Base-by-base conservation (phyloP, 176 grass and related monocot species). In the Carex pumila region DNA sequence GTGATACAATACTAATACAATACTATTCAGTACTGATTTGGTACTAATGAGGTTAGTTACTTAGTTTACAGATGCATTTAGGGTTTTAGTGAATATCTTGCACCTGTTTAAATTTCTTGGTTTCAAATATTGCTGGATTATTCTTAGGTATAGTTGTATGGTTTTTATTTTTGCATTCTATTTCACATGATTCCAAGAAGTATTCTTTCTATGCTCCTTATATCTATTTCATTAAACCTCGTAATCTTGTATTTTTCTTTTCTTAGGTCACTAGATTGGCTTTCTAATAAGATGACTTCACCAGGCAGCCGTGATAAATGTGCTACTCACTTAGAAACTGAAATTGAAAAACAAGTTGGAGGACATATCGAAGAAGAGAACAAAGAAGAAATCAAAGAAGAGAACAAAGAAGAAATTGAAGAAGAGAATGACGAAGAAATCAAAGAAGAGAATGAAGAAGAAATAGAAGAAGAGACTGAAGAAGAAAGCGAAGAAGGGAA, bases 231-330 rank as follows among this genome's bases (percentile, higher is more conserved):
- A 25, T 25, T 62, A 62, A 43, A 63, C 1, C 8, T 45, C 41
- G 9, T 29, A 11, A 47, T 73, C 11, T 45, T 72, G 0, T n/a
- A 47, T 15, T 73, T 73, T 75, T 11, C 11, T 67, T 34, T 67
- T 67, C 30, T 67, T 36, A 15, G 64, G 64, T 50, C 32, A 69
- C 54, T 81, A 37, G 37, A 17, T 84, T 21, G 62, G 12, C 81
- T 81, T 79, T 79, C 72, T 36, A 25, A 32, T 36, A 25, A 32
- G 71, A 94, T 97, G 94, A 97, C 85, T 85, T 80, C 91, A 30
- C 89, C 59, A 43, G 92, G 87, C 65, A 88, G 85, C 30, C 84
- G 63, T 73, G 41, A 43, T 11, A 91, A 92, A 63, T 37, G 87
- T 83, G 89, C 89, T 11, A 75, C 86, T 6, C 79, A 90, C 43